phyloP scores from a whole-genome alignment of 345 rosid genomes.

The Acer yangbiense region DNA sequence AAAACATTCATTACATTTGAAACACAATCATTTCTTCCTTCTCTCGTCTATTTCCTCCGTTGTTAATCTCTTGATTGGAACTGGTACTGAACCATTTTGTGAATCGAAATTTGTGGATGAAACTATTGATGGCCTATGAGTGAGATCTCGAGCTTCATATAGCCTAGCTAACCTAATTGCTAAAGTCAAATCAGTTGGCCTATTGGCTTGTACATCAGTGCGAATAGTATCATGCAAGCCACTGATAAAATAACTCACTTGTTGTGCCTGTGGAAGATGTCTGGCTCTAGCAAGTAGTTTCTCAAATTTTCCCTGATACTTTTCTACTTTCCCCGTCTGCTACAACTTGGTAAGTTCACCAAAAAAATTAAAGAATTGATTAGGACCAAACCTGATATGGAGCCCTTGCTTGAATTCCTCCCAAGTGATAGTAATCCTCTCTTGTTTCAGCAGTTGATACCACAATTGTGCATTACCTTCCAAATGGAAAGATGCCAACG shows the following conservation, averaged over 20 bases:
- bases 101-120: too few species aligned
- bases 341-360: background rate
- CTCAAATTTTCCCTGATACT: background rate
- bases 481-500: background rate
- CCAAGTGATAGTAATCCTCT: background rate
- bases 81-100: too few species aligned
- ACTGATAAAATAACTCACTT: background rate
- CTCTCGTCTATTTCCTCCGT: too few species aligned
- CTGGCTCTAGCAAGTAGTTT: background rate
- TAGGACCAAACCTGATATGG: background rate
- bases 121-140: too few species aligned
- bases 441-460: background rate
- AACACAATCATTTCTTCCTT: too few species aligned
- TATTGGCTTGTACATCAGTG: background rate
- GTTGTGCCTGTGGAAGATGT: background rate
- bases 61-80: too few species aligned
- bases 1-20: too few species aligned
- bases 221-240: background rate
- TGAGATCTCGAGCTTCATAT: too few species aligned
- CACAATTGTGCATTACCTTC: background rate
- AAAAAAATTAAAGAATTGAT: background rate
- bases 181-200: background rate
- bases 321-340: background rate
- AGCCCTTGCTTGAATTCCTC: background rate
- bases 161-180: background rate